A percentile compares a stretch with the other conserved stretches of the same genome.
phyloP scores from a whole-genome alignment of 352 stramenopile species.

The Globisporangium rhizosaccharum region DNA sequence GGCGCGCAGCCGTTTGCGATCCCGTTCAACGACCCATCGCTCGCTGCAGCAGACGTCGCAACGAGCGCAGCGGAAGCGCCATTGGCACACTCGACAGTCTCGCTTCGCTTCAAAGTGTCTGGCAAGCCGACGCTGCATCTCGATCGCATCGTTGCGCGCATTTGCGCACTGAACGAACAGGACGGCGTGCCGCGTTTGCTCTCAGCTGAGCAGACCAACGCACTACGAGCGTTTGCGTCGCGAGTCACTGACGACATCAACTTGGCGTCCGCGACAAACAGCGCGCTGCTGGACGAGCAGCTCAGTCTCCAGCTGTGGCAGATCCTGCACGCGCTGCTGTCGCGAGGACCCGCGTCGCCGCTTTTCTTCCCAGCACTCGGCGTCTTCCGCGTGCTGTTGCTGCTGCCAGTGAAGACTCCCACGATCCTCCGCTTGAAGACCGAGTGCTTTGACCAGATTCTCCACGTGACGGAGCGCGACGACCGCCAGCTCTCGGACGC shows the following conservation, averaged over 20 bases:
- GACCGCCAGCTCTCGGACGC: conserved; percentile 23
- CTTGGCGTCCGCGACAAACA: conserved; percentile 6
- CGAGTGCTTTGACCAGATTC: conserved; percentile 43
- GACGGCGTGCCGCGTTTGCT: conserved; percentile 13
- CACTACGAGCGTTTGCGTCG: conserved; percentile 23
- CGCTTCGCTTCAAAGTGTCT: conserved; percentile 54
- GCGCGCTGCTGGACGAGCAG: background rate
- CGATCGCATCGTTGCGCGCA: conserved; percentile 36
- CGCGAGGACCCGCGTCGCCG: conserved; percentile 19
- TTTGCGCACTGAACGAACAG: conserved; percentile 29
- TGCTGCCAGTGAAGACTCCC: conserved; percentile 22
- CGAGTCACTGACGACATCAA: conserved; percentile 15
- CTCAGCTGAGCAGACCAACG: conserved; percentile 20
- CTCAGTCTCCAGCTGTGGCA: conserved; percentile 26
- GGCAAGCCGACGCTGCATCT: conserved; percentile 40
- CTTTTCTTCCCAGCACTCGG: conserved; percentile 57
- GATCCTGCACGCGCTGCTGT: conserved; percentile 39
- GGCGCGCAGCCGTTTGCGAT: conserved; percentile 56
- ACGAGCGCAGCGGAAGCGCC: background rate
- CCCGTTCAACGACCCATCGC: conserved; percentile 63
- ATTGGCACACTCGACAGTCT: conserved; percentile 16
- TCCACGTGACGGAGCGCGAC: conserved; percentile 28
- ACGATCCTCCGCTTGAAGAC: conserved; percentile 30
- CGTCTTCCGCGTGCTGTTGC: conserved; percentile 54
- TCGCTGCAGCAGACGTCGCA: conserved; percentile 4